phyloP scores from a whole-genome alignment of 1,139 yeast species.

The Blastobotrys aristatus region DNA sequence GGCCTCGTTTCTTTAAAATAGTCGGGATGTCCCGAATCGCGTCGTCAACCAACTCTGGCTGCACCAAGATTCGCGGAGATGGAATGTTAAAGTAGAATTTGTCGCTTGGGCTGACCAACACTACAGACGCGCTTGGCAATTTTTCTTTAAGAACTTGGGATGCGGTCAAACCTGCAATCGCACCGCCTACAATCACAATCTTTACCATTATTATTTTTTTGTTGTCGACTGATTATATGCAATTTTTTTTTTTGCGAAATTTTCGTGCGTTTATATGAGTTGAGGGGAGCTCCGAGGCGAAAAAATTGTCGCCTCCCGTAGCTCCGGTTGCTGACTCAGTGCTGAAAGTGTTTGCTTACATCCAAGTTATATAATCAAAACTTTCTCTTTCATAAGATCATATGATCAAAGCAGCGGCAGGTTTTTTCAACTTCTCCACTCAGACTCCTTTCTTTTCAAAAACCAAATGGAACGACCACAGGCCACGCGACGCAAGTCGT shows the following conservation, averaged over 20 bases:
- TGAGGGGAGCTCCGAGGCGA: too few species aligned
- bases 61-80: constrained; percentile 26
- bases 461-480: too few species aligned
- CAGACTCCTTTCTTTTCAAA: too few species aligned
- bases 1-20: constrained; percentile 16
- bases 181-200: constrained; percentile 27
- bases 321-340: too few species aligned
- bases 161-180: constrained; percentile 22
- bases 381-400: too few species aligned
- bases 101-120: constrained; percentile 22
- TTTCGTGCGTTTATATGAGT: too few species aligned
- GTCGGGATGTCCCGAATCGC: constrained; percentile 18
- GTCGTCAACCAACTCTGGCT: constrained; percentile 20
- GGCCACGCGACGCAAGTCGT: not conserved
- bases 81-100: constrained; percentile 23
- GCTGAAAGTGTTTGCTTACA: too few species aligned
- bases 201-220: constrained; percentile 4
- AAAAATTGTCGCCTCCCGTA: too few species aligned
- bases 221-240: not conserved
- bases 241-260: too few species aligned
- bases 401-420: too few species aligned
- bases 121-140: constrained; percentile 16
- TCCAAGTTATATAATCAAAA: too few species aligned
- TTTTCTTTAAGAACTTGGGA: constrained; percentile 18
- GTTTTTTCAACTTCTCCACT: too few species aligned